Evolutionary conservation across 1,284 basidiomycete species (phyloP).

Genomic region (Mycosarcoma maydis): DNA sequence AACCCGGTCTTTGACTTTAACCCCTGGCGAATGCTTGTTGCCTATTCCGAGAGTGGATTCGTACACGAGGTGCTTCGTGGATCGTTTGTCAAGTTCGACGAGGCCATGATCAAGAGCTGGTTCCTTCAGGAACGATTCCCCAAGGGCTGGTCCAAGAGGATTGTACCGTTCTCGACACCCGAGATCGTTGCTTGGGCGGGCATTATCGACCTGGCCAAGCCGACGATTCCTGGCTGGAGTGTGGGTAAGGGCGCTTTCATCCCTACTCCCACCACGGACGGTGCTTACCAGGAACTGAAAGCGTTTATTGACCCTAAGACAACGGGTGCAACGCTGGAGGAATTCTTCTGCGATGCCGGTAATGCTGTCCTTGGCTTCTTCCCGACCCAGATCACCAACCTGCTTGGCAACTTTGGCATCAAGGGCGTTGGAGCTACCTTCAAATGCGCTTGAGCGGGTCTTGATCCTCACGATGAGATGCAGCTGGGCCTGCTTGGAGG

Average conservation of each 20-base stretch:
- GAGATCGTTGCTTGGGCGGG: conserved; percentile 36
- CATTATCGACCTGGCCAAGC: conserved; percentile 20
- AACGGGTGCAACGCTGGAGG: conserved; percentile 16
- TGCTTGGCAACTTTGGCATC: conserved; percentile 19
- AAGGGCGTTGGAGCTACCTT: conserved; percentile 10
- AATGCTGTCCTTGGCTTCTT: conserved; percentile 28
- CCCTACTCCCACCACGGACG: conserved; percentile 24
- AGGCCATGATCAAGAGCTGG: conserved; percentile 32
- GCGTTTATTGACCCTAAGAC: conserved; percentile 25
- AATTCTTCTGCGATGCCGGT: conserved; percentile 23
- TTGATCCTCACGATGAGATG: too few species aligned
- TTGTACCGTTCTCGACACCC: conserved; percentile 24
- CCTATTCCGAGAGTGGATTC: conserved; percentile 36
- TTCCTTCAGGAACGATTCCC: conserved; percentile 34
- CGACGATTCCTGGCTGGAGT: conserved; percentile 34
- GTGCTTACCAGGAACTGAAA: conserved; percentile 12
- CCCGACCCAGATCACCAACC: conserved; percentile 21
- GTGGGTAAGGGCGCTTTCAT: conserved; percentile 26
- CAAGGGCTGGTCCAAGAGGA: conserved; percentile 27
- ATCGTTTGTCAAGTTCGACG: conserved; percentile 31
- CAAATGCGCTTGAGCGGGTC: too few species aligned
- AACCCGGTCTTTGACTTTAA: conserved; percentile 41
- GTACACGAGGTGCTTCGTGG: conserved; percentile 34
- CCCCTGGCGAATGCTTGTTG: conserved; percentile 39
- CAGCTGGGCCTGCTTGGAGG: too few species aligned